Conservation (phyloP, 352 stramenopile genomes). For the Globisporangium polare region DNA sequence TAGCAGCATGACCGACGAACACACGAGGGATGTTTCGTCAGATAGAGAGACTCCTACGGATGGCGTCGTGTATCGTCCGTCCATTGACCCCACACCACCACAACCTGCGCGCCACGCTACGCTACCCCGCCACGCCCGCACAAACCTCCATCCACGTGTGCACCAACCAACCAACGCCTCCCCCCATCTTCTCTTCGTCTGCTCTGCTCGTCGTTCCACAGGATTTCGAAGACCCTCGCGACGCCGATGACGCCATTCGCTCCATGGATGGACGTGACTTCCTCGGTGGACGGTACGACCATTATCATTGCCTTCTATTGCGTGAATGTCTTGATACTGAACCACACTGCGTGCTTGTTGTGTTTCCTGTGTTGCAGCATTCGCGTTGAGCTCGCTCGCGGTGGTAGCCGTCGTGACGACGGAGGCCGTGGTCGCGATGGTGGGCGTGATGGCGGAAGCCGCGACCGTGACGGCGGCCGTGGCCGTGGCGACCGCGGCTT, state of each 20-base stretch:
- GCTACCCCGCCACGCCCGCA: conserved; percentile 17
- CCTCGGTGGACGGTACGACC: conserved; percentile 69
- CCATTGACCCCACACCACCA: conserved; percentile 11
- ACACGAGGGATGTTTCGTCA: not conserved
- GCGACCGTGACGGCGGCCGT: conserved; percentile 26
- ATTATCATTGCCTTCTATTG: not conserved
- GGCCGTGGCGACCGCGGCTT: conserved; percentile 40
- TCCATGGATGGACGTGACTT: conserved; percentile 85
- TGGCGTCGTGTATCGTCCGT: conserved; percentile 1
- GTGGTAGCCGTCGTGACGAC: conserved; percentile 58
- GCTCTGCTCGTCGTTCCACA: conserved; percentile 58
- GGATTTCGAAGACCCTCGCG: conserved; percentile 88
- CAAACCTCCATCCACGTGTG: conserved; percentile 18
- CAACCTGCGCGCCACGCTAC: conserved; percentile 5
- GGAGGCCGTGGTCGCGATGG: conserved; percentile 39
- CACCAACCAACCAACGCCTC: conserved; percentile 36
- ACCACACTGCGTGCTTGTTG: conserved; percentile 1
- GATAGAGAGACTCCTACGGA: not conserved
- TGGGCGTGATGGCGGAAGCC: conserved; percentile 26
- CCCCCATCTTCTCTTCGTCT: conserved; percentile 37
- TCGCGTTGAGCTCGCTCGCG: conserved; percentile 77
- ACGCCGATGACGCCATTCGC: conserved; percentile 84
- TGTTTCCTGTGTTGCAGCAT: conserved; percentile 33
- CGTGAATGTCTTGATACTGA: not conserved
- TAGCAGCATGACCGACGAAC: not conserved